Evolutionary conservation across 768 basidiomycete species (phyloP).

Genomic region (Termitomyces sp.): DNA sequence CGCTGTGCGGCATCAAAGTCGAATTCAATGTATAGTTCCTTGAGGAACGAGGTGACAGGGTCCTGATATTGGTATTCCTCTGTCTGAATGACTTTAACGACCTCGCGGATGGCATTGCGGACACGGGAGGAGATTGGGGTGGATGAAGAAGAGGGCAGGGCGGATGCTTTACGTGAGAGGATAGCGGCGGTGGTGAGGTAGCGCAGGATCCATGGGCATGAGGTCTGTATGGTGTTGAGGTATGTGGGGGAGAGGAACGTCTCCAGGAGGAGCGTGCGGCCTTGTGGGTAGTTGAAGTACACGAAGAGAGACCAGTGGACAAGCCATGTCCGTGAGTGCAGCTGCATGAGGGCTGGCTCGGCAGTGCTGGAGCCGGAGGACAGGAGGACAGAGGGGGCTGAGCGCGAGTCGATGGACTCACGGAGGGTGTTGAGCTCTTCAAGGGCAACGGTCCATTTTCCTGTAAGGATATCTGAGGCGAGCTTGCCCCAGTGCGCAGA

Average conservation of each 20-base stretch:
- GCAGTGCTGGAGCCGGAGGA: constrained; percentile 34
- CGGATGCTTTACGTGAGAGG: constrained; percentile 76
- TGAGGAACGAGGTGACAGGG: constrained; percentile 89
- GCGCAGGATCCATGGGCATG: constrained; percentile 90
- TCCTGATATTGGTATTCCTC: constrained; percentile 97
- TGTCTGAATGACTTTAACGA: constrained; percentile 90
- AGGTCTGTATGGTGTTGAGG: constrained; percentile 97
- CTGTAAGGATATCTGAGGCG: constrained; percentile 91
- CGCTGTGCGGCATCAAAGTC: constrained; percentile 94
- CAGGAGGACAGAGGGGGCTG: constrained; percentile 45
- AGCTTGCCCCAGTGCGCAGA: constrained; percentile 99
- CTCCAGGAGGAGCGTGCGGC: constrained; percentile 88
- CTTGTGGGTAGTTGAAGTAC: constrained; percentile 95
- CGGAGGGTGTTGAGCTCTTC: constrained; percentile 95
- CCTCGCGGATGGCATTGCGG: constrained; percentile 83
- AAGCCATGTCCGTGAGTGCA: constrained; percentile 95
- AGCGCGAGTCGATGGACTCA: constrained; percentile 83
- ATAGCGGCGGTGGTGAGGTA: constrained; percentile 94
- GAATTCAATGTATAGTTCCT: constrained; percentile 92
- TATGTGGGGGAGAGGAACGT: constrained; percentile 96
- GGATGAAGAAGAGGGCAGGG: constrained; percentile 38
- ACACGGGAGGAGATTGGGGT: constrained; percentile 63
- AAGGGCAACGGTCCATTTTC: constrained; percentile 92
- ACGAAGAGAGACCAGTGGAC: constrained; percentile 98
- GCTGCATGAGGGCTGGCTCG: constrained; percentile 76